Conservation (phyloP, 2,329 filamentous ascomycete species). For the Didymellaceae sp. region DNA sequence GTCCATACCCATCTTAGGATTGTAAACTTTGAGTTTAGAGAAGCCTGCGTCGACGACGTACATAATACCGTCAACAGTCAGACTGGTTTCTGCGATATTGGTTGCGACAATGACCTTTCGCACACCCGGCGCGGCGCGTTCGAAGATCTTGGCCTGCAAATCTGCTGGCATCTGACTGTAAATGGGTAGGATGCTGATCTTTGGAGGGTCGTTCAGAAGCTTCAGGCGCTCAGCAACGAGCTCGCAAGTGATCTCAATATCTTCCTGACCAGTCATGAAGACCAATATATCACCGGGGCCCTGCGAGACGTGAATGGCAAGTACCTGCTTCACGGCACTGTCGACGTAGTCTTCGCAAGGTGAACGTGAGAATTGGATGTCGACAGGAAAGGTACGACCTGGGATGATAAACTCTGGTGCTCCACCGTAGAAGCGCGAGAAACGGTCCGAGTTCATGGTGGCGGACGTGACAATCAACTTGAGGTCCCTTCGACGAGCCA, state of each 20-base stretch:
- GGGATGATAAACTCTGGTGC: conserved; percentile 97
- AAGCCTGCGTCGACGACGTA: conserved; percentile 97
- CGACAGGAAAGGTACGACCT: conserved; percentile 94
- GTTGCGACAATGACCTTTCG: conserved; percentile 98
- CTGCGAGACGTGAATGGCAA: conserved; percentile 96
- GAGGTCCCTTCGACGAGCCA: conserved; percentile 85
- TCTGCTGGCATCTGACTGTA: conserved; percentile 99
- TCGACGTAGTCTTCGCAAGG: conserved; percentile 98
- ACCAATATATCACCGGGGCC: conserved; percentile 91
- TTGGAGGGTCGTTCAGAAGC: conserved; percentile 90
- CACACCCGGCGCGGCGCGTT: conserved; percentile 85
- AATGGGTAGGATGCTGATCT: conserved; percentile 92
- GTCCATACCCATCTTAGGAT: conserved; percentile 99
- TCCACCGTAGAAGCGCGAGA: conserved; percentile 94
- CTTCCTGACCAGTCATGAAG: conserved; percentile 99
- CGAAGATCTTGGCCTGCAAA: conserved; percentile 96
- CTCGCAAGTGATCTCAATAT: conserved; percentile 97
- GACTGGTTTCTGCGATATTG: conserved; percentile 96
- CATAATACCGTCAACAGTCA: conserved; percentile 99
- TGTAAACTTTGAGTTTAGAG: conserved; percentile 98
- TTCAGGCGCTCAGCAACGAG: conserved; percentile 85
- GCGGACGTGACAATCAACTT: conserved; percentile 98
- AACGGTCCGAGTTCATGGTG: conserved; percentile 97
- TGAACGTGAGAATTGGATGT: conserved; percentile 92
- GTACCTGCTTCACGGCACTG: conserved; percentile 91